These are phyloP conservation scores for Alternaria postmessia DNA, from an alignment of 2,329 filamentous ascomycete genomes.

Conservation along the genomic window DNA sequence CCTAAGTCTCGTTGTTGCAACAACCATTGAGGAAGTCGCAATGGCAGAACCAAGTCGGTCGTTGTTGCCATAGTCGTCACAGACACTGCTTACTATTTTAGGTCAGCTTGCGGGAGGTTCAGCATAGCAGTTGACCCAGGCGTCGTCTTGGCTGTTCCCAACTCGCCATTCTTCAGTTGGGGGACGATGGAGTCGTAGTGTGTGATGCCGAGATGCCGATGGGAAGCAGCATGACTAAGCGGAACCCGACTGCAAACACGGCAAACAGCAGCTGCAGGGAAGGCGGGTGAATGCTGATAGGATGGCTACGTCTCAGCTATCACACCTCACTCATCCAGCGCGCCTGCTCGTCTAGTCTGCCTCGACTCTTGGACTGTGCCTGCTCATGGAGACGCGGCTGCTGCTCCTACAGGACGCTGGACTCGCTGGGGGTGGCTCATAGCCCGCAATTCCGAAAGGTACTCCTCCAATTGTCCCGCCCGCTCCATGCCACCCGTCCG, in stretches of 20 bases:
- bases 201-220: not conserved
- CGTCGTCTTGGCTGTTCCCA: not conserved
- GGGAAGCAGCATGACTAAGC: slow-evolving; percentile 8
- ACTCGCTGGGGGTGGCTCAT: slow-evolving; percentile 44
- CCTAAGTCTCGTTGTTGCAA: not conserved
- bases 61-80: slow-evolving; percentile 5
- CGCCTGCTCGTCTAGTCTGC: slow-evolving; percentile 21
- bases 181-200: not conserved
- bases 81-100: not conserved
- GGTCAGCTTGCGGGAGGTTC: not conserved
- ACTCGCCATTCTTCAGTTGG: not conserved
- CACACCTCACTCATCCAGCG: slow-evolving; percentile 25
- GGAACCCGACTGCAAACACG: slow-evolving; percentile 8
- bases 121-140: not conserved
- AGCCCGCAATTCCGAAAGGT: slow-evolving; percentile 31
- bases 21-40: not conserved
- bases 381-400: slow-evolving; percentile 48
- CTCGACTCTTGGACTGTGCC: slow-evolving; percentile 30
- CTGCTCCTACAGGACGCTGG: slow-evolving; percentile 43
- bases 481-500: slow-evolving; percentile 28
- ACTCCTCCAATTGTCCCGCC: slow-evolving; percentile 22
- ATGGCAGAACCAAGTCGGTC: not conserved
- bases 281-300: slow-evolving; percentile 11
- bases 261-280: slow-evolving; percentile 19
- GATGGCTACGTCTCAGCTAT: slow-evolving; percentile 12